A percentile compares a stretch with the other conserved stretches of the same genome.
Conservation (phyloP, 768 basidiomycete species). For the Saitozyma sp. region DNA sequence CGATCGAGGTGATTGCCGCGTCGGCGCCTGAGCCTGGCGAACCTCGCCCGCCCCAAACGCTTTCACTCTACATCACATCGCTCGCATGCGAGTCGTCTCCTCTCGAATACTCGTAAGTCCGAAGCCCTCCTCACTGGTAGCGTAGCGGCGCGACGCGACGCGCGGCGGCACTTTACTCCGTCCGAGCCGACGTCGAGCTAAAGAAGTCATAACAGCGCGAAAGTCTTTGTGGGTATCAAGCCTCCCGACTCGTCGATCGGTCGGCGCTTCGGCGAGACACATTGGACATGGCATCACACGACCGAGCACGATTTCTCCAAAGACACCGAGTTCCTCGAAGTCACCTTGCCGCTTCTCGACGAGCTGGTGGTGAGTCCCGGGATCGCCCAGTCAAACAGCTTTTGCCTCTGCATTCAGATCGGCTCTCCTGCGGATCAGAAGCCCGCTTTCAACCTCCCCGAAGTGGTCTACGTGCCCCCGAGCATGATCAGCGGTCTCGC, state of each 20-base stretch:
- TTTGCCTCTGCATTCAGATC: slow-evolving; percentile 73
- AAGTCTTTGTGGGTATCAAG: slow-evolving; percentile 73
- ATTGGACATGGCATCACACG: slow-evolving; percentile 75
- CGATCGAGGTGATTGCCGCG: slow-evolving; percentile 14
- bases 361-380: slow-evolving; percentile 63
- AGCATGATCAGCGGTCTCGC: slow-evolving; percentile 70
- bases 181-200: too few relatives aligned
- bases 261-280: slow-evolving; percentile 64
- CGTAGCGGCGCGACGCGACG: too few relatives aligned
- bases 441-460: slow-evolving; percentile 67
- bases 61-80: slow-evolving; percentile 69
- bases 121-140: too few relatives aligned
- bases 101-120: slow-evolving; percentile 56
- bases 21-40: slow-evolving; percentile 6
- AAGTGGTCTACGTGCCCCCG: slow-evolving; percentile 67
- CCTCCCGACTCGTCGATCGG: slow-evolving; percentile 64
- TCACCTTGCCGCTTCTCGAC: slow-evolving; percentile 65
- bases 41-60: slow-evolving; percentile 37
- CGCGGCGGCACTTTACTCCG: too few relatives aligned
- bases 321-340: slow-evolving; percentile 74
- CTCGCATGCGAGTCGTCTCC: slow-evolving; percentile 63
- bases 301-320: slow-evolving; percentile 71
- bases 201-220: slow-evolving; percentile 54
- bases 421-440: slow-evolving; percentile 61
- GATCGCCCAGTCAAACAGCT: slow-evolving; percentile 65